A percentile compares a stretch with the other conserved stretches of the same genome.
Conservation (phyloP, 169 alveolate genomes). For the Plasmodium berghei region DNA sequence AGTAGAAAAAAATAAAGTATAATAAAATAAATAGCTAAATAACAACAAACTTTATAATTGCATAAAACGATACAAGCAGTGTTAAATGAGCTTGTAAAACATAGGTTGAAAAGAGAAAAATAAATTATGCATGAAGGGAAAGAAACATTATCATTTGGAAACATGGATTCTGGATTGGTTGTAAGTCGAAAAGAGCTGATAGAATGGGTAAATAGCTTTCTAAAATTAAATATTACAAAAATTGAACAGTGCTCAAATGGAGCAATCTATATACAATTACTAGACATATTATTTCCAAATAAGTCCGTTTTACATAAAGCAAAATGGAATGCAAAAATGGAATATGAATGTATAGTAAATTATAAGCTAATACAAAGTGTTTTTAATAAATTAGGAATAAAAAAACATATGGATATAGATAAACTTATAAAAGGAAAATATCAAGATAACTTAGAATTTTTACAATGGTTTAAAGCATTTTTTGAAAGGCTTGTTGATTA, state of each 20-base stretch:
- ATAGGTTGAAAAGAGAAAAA: background rate
- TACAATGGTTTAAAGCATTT: constrained; percentile 98
- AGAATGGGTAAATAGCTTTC: constrained; percentile 91
- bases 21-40: too few species aligned
- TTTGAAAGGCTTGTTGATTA: constrained; percentile 89
- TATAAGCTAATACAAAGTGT: constrained; percentile 95
- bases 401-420: constrained; percentile 94
- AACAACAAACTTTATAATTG: background rate
- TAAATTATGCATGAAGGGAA: constrained; percentile 15
- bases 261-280: constrained; percentile 95
- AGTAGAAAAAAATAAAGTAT: too few species aligned
- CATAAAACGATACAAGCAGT: background rate
- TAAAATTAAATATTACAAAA: constrained; percentile 90
- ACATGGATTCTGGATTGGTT: constrained; percentile 93
- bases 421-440: constrained; percentile 94
- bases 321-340: constrained; percentile 96
- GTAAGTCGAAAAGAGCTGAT: constrained; percentile 92
- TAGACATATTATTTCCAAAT: constrained; percentile 94
- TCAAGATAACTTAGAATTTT: constrained; percentile 96
- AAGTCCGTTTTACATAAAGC: constrained; percentile 89
- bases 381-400: constrained; percentile 91
- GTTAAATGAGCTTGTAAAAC: background rate
- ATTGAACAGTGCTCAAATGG: constrained; percentile 97
- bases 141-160: constrained; percentile 78
- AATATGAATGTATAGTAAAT: constrained; percentile 95